These are phyloP conservation scores for Metahyphopichia silvanorum DNA, from an alignment of 805 yeast species.

Conservation along the genomic window DNA sequence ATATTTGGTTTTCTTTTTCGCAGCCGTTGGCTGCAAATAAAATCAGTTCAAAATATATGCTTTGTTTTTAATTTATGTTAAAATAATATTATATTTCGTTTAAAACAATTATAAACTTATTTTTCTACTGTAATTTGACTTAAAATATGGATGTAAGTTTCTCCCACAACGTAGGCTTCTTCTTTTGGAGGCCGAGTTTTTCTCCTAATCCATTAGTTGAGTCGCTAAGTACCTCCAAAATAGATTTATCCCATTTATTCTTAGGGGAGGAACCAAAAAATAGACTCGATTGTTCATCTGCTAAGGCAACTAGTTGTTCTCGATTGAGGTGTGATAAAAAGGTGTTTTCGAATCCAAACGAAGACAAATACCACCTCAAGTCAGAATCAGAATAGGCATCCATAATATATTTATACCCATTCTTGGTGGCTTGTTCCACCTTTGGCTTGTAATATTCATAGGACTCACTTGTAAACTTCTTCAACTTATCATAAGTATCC, in stretches of 20 bases:
- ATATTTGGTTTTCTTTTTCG: too few relatives aligned
- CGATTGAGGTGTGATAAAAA: conserved; percentile 15
- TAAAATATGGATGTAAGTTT: conserved; percentile 1
- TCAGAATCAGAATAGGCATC: conserved; percentile 44
- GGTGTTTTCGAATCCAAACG: conserved; percentile 37
- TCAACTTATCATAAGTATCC: conserved; percentile 4
- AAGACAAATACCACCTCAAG: conserved; percentile 34
- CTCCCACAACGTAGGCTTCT: background rate
- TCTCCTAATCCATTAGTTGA: conserved; percentile 3
- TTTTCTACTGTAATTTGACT: background rate
- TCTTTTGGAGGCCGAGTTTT: conserved; percentile 1
- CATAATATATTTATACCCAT: conserved; percentile 16
- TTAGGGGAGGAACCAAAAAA: conserved; percentile 19
- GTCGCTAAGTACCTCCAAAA: conserved; percentile 11
- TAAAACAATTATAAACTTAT: too few relatives aligned
- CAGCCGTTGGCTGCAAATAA: too few relatives aligned
- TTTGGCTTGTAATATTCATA: too few relatives aligned
- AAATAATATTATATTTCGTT: too few relatives aligned
- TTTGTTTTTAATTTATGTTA: too few relatives aligned
- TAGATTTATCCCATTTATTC: conserved; percentile 13
- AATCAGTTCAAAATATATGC: too few relatives aligned
- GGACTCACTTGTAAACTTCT: too few relatives aligned
- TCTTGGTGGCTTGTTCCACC: conserved; percentile 5
- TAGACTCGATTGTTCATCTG: conserved; percentile 40
- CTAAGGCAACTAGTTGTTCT: conserved; percentile 33